Percentiles rank a stretch among this genome's conserved stretches.
These are phyloP conservation scores for Coemansia sp. DNA, from an alignment of 192 early-diverging fungal genomes.

Conservation along the genomic window DNA sequence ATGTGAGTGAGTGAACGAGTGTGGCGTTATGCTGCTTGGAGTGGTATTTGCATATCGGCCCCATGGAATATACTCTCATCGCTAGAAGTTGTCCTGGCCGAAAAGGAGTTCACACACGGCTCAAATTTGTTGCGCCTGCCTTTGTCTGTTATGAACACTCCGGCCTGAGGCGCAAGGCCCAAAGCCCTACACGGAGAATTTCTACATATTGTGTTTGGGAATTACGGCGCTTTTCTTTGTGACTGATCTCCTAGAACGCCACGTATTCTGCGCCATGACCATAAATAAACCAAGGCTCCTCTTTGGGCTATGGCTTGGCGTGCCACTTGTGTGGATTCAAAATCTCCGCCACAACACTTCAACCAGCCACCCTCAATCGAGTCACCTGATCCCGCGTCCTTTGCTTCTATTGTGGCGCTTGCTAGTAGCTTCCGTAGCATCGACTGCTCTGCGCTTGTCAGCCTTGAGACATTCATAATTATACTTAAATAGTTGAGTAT, in stretches of 20 bases:
- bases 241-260: background rate
- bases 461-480: background rate
- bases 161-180: background rate
- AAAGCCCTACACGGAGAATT: background rate
- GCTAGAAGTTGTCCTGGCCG: background rate
- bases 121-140: background rate
- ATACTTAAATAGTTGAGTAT: too few relatives aligned
- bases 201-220: background rate
- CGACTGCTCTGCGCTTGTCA: background rate
- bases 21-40: background rate
- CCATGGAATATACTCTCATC: background rate
- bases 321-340: slow-evolving; percentile 2
- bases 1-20: background rate
- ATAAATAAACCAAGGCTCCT: background rate
- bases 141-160: background rate
- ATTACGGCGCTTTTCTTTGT: background rate
- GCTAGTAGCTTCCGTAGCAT: background rate
- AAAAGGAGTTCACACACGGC: background rate
- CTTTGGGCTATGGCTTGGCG: background rate
- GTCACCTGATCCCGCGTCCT: background rate
- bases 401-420: background rate
- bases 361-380: background rate
- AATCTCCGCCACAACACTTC: background rate
- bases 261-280: background rate
- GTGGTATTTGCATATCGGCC: background rate